Percentiles rank a stretch among this genome's conserved stretches.
Conservation (phyloP, 2,329 filamentous ascomycete genomes). For the Furcasterigmium furcatum region DNA sequence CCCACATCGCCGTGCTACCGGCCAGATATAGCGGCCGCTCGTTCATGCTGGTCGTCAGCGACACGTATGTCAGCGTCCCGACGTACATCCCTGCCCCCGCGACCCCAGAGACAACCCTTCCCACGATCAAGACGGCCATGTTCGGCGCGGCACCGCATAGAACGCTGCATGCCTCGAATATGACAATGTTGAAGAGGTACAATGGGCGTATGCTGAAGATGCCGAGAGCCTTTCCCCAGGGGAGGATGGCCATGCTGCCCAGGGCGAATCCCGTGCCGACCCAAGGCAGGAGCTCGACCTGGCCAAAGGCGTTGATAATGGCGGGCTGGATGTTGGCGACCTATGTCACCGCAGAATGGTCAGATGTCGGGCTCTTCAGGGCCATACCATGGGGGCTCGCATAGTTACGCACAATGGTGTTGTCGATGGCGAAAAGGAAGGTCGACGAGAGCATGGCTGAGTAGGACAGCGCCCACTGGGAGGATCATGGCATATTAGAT, state of each 20-base stretch:
- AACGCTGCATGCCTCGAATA: constrained; percentile 23
- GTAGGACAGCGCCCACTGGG: constrained; percentile 10
- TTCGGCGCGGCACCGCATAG: constrained; percentile 34
- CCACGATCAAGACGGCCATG: constrained; percentile 41
- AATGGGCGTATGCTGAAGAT: constrained; percentile 42
- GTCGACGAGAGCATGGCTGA: constrained; percentile 7
- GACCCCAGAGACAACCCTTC: constrained; percentile 35
- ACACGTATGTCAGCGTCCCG: constrained; percentile 20
- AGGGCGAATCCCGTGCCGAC: constrained; percentile 35
- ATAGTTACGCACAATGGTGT: constrained; percentile 13
- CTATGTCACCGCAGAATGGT: no score
- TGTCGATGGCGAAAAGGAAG: constrained; percentile 12
- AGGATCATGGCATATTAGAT: no score
- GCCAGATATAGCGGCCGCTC: constrained; percentile 20
- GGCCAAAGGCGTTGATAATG: constrained; percentile 32
- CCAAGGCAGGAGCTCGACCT: constrained; percentile 37
- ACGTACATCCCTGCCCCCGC: constrained; percentile 36
- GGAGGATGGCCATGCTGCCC: constrained; percentile 32
- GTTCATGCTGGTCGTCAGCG: constrained; percentile 14
- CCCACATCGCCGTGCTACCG: constrained; percentile 24
- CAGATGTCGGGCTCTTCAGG: no score
- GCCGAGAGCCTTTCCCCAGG: constrained; percentile 31
- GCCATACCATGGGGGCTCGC: no score
- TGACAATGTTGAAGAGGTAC: constrained; percentile 17
- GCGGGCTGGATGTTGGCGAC: constrained; percentile 41